These are phyloP conservation scores for Exophiala dermatitidis DNA, from an alignment of 2,329 filamentous ascomycete genomes.

Conservation along the genomic window DNA sequence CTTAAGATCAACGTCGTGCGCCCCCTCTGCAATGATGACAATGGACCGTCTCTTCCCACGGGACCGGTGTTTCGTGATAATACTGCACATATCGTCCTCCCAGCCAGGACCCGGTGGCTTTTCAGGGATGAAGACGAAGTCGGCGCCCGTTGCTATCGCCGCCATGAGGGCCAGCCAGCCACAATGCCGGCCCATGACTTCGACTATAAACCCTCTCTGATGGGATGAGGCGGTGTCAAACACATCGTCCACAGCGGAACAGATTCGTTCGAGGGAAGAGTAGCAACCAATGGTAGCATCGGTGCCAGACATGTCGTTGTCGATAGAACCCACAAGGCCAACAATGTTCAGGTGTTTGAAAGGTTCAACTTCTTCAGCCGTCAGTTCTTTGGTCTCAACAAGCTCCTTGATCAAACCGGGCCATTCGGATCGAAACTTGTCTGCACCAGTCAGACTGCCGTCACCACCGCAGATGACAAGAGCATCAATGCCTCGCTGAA, in stretches of 20 bases:
- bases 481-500: conserved; percentile 86
- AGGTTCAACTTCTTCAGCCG: conserved; percentile 60
- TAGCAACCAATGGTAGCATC: conserved; percentile 97
- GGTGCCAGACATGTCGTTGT: conserved; percentile 95
- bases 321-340: conserved; percentile 90
- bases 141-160: conserved; percentile 86
- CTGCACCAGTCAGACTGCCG: conserved; percentile 89
- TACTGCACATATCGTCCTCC: conserved; percentile 77
- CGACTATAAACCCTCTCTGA: conserved; percentile 91
- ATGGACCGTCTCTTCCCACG: conserved; percentile 96
- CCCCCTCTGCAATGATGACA: conserved; percentile 94
- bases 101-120: conserved; percentile 81
- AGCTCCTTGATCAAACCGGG: conserved; percentile 79
- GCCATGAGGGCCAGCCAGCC: conserved; percentile 97
- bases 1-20: conserved; percentile 73
- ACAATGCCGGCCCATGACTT: conserved; percentile 97
- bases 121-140: conserved; percentile 96
- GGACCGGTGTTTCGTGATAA: conserved; percentile 71
- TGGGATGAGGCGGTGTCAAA: conserved; percentile 94
- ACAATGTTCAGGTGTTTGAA: conserved; percentile 92
- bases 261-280: conserved; percentile 85
- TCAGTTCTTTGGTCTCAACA: conserved; percentile 65
- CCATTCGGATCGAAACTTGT: conserved; percentile 90
- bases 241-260: conserved; percentile 87
- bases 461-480: conserved; percentile 96